Evolutionary conservation across 1,139 yeast species (phyloP), one percentile per base, ranked within the genome.

Genomic region (Suhomyces guaymorum): DNA sequence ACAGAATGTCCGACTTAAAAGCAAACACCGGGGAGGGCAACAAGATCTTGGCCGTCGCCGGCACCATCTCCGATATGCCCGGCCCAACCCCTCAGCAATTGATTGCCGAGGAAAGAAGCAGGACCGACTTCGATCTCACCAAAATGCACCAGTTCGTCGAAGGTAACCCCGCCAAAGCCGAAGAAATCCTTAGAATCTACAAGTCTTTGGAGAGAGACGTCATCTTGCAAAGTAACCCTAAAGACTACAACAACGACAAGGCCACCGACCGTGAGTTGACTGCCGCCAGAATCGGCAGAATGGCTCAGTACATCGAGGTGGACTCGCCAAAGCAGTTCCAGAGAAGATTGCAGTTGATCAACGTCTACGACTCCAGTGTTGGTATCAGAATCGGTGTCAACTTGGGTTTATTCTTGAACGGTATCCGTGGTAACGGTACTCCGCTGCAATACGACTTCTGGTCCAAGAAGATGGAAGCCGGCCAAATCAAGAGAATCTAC

Each of bases 381-480:
- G 85, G 61, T 36, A 69, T 64, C 43, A 53, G 73, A 52, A 52
- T 73, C 46, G 57, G 85, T 32, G 84, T 84, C 36, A 86, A 84
- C 61, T 68, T 79, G 52, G 89, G 88, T 5, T 69, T 84, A 39
- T 84, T 83, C 55, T 68, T 82, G 47, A 76, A 78, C 47, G 81
- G 89, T 45, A 63, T 84, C 41, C 77, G 75, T 48, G 90, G 92
- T 35, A 80, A 82, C 43, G 94, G 92, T 46, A 80, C 92, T 10
- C 47, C 65, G 28, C 75, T 62, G 22, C 83, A 73, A 66, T 76
- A 52, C 62, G 62, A 77, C 23, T 88, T 77, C 63, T 89, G 96
- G 96, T 71, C 87, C 35, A 61, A 67, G 41, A 78, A 79, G 51
- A 73, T 82, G 51, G 96, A 94, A 43, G 86, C 95, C 9, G 64